Evolutionary conservation across 257 asterid genomes (phyloP).

Genomic region (Lantana camara): DNA sequence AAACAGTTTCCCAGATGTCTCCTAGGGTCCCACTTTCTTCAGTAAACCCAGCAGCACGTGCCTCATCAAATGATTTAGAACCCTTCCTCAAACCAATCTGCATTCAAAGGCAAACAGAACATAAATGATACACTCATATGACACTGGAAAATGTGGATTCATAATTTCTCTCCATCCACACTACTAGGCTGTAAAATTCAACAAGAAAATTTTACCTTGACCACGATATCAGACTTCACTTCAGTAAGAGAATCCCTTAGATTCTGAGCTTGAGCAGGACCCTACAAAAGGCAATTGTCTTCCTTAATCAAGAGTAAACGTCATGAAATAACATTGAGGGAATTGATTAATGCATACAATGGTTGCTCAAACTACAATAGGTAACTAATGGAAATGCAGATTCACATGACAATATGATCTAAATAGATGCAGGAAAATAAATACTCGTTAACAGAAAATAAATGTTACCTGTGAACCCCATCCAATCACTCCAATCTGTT

Average conservation of each 20-base stretch:
- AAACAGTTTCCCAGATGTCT: constrained; percentile 86
- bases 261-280: constrained; percentile 99
- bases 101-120: constrained; percentile 21
- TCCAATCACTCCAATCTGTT: constrained; percentile 97
- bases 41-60: constrained; percentile 83
- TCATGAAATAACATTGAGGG: background rate
- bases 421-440: background rate
- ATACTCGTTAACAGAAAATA: too few relatives aligned
- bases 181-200: background rate
- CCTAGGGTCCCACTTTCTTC: constrained; percentile 97
- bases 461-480: constrained; percentile 93
- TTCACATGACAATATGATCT: background rate
- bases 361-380: constrained; percentile 14
- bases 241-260: constrained; percentile 84
- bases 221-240: constrained; percentile 78
- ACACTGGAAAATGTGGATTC: background rate
- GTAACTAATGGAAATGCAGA: background rate
- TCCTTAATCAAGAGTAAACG: background rate
- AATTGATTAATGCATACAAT: background rate
- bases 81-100: constrained; percentile 98
- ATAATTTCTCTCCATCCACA: background rate
- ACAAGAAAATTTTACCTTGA: constrained; percentile 55
- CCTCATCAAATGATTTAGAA: constrained; percentile 86
- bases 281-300: constrained; percentile 43
- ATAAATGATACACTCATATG: constrained; percentile 4